Evolutionary conservation across 1,139 yeast species (phyloP).

Genomic region (Eremothecium sinecaudum): DNA sequence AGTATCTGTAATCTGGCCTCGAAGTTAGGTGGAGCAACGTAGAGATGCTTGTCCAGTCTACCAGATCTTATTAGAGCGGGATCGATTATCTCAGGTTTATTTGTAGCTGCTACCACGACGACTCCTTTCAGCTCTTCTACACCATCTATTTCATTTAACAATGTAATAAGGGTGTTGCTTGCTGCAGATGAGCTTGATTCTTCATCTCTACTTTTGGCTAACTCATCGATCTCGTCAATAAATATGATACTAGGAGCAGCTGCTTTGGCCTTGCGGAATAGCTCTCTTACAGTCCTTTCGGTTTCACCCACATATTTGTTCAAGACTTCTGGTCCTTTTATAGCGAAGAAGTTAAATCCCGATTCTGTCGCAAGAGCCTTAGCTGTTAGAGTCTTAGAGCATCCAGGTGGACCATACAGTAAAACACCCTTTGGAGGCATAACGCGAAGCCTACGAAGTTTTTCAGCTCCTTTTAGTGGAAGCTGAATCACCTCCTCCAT

Average conservation of each 20-base stretch:
- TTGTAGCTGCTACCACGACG: conserved; percentile 89
- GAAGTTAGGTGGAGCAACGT: conserved; percentile 82
- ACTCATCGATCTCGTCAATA: conserved; percentile 92
- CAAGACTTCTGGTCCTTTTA: conserved; percentile 91
- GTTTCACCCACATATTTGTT: conserved; percentile 94
- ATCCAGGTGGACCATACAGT: conserved; percentile 93
- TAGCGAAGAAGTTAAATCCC: conserved; percentile 84
- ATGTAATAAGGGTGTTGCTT: conserved; percentile 76
- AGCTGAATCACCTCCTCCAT: conserved; percentile 83
- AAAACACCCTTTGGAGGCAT: conserved; percentile 86
- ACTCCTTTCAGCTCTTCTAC: conserved; percentile 91
- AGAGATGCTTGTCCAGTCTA: conserved; percentile 81
- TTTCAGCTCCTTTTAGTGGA: conserved; percentile 75
- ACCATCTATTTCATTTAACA: conserved; percentile 91
- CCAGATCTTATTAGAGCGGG: conserved; percentile 91
- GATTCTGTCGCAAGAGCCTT: conserved; percentile 94
- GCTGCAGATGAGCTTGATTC: conserved; percentile 63
- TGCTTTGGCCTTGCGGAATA: conserved; percentile 83
- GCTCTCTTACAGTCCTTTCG: conserved; percentile 79
- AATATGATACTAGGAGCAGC: conserved; percentile 90
- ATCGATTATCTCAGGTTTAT: conserved; percentile 87
- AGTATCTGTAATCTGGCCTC: conserved; percentile 73
- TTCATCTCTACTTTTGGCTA: conserved; percentile 63
- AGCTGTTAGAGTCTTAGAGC: conserved; percentile 89
- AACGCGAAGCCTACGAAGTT: conserved; percentile 70